These are phyloP conservation scores for Exophiala sp. DNA, from an alignment of 2,329 filamentous ascomycete species.

Conservation along the genomic window DNA sequence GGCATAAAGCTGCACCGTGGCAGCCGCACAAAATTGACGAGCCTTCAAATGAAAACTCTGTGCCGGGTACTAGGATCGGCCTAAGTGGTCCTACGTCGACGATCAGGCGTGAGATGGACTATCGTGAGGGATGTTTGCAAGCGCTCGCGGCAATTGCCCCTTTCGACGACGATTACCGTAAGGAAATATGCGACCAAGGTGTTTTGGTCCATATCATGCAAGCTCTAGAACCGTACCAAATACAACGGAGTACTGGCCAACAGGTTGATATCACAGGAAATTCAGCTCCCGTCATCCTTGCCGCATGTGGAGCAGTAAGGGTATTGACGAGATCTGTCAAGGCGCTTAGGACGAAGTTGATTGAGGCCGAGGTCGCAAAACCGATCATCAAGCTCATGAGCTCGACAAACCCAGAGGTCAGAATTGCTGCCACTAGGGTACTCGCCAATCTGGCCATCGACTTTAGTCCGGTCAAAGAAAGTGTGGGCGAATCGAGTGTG, in stretches of 20 bases:
- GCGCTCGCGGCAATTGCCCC: slow-evolving; percentile 78
- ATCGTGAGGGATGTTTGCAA: slow-evolving; percentile 71
- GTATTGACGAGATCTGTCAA: slow-evolving; percentile 81
- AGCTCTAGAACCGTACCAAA: slow-evolving; percentile 62
- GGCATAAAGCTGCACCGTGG: slow-evolving; percentile 31
- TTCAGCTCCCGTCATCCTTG: slow-evolving; percentile 71
- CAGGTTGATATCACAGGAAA: slow-evolving; percentile 58
- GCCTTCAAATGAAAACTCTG: slow-evolving; percentile 1
- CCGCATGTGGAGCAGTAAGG: slow-evolving; percentile 76
- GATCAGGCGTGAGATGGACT: slow-evolving; percentile 66
- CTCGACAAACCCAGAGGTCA: slow-evolving; percentile 72
- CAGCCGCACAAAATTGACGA: slow-evolving; percentile 21
- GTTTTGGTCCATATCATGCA: slow-evolving; percentile 78
- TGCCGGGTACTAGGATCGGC: slow-evolving; percentile 11
- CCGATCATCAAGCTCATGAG: slow-evolving; percentile 73
- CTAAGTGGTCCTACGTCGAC: slow-evolving; percentile 57
- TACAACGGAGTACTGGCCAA: slow-evolving; percentile 2
- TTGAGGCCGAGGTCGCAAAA: slow-evolving; percentile 76
- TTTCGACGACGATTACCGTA: slow-evolving; percentile 79
- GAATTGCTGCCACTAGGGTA: slow-evolving; percentile 79
- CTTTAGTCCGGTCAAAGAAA: slow-evolving; percentile 86
- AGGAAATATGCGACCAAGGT: slow-evolving; percentile 77
- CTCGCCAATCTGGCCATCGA: slow-evolving; percentile 83
- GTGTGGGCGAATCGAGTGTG: slow-evolving; percentile 69
- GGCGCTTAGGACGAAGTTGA: slow-evolving; percentile 77